Evolutionary conservation across 257 asterid species (phyloP).

Genomic region (Fraxinus quadrangulata): DNA sequence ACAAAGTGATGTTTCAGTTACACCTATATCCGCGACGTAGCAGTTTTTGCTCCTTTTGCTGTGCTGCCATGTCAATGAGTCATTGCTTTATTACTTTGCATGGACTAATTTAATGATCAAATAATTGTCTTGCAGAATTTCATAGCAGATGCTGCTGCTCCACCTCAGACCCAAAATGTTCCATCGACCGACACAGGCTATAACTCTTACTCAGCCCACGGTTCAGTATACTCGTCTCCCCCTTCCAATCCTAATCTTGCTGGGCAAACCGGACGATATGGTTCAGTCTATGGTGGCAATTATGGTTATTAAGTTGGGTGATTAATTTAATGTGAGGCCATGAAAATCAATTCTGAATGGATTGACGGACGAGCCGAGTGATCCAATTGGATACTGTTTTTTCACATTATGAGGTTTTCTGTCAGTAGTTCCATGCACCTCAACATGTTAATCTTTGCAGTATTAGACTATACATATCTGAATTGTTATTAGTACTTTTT

Average conservation of each 20-base stretch:
- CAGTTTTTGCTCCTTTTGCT: neutral
- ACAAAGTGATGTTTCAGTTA: neutral
- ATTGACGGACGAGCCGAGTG: slow-evolving; percentile 21
- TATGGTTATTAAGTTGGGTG: slow-evolving; percentile 63
- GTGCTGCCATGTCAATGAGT: neutral
- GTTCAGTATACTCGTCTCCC: slow-evolving; percentile 51
- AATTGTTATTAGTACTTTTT: no score
- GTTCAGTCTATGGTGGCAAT: slow-evolving; percentile 65
- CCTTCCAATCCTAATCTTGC: slow-evolving; percentile 57
- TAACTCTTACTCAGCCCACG: slow-evolving; percentile 54
- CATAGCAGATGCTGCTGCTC: slow-evolving; percentile 79
- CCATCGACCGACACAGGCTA: slow-evolving; percentile 61
- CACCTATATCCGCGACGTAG: neutral
- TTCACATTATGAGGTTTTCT: neutral
- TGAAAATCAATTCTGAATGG: neutral
- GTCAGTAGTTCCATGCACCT: neutral
- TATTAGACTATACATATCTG: no score
- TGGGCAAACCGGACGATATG: slow-evolving; percentile 71
- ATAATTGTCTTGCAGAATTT: slow-evolving; percentile 55
- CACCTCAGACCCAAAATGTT: slow-evolving; percentile 52
- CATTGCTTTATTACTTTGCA: neutral
- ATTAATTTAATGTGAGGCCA: neutral
- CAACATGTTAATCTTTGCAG: neutral
- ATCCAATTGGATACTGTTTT: neutral
- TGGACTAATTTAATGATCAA: neutral